Evolutionary conservation across 768 basidiomycete genomes (phyloP).

Genomic region (Tricholoma terreum): DNA sequence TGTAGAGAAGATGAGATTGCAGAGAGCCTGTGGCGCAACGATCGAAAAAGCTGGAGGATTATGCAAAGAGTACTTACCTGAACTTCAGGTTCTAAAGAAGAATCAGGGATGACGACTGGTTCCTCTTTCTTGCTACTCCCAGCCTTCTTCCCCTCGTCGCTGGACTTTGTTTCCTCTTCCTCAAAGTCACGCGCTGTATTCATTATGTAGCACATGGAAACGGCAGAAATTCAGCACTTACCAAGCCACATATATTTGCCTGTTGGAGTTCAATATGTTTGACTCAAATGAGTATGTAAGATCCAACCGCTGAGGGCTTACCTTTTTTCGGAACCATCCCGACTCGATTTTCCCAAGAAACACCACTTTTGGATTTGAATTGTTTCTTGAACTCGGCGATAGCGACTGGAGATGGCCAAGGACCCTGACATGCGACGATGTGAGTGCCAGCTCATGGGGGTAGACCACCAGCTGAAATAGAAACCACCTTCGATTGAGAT

Average conservation of each 20-base stretch:
- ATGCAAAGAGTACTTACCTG: slow-evolving; percentile 30
- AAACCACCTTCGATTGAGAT: slow-evolving; percentile 44
- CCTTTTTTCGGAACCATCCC: slow-evolving; percentile 53
- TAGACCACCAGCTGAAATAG: background rate
- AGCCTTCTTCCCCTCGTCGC: slow-evolving; percentile 27
- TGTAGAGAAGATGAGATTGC: slow-evolving; percentile 51
- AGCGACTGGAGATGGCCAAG: slow-evolving; percentile 37
- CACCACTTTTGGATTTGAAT: slow-evolving; percentile 52
- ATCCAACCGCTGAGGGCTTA: slow-evolving; percentile 10
- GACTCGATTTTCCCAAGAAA: slow-evolving; percentile 47
- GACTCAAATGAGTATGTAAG: background rate
- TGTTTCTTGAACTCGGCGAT: slow-evolving; percentile 58
- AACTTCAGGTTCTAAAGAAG: slow-evolving; percentile 40
- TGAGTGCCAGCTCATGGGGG: background rate
- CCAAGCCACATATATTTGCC: slow-evolving; percentile 65
- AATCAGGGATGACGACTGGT: slow-evolving; percentile 43
- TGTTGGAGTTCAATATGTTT: slow-evolving; percentile 14
- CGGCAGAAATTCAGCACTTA: slow-evolving; percentile 13
- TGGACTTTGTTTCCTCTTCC: slow-evolving; percentile 34
- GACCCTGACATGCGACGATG: slow-evolving; percentile 37
- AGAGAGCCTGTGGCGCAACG: slow-evolving; percentile 33
- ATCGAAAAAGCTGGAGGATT: background rate
- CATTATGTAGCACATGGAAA: background rate
- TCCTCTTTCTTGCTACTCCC: slow-evolving; percentile 27
- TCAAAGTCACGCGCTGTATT: slow-evolving; percentile 50